These are phyloP conservation scores for Exophiala xenobiotica DNA, from an alignment of 2,329 filamentous ascomycete species.

Conservation along the genomic window DNA sequence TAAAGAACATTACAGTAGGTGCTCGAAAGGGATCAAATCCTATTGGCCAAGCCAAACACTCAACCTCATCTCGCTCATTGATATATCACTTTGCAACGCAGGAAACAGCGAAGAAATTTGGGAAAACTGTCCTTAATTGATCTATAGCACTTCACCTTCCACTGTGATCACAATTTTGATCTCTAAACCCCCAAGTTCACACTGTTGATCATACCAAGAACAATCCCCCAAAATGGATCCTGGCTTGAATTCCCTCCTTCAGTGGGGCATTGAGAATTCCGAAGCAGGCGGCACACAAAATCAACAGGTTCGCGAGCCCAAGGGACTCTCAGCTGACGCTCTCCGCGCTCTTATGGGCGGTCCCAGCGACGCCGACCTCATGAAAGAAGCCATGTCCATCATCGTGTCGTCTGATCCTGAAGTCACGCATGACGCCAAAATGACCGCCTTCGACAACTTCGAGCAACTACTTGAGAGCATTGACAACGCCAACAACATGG, in stretches of 20 bases:
- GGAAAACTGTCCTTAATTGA: background rate
- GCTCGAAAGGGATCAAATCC: constrained; percentile 16
- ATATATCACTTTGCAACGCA: too few species aligned
- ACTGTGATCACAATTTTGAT: too few species aligned
- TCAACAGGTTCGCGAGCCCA: constrained; percentile 33
- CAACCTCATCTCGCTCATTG: background rate
- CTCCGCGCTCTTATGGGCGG: constrained; percentile 76
- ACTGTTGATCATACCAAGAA: constrained; percentile 9
- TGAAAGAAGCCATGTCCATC: constrained; percentile 79
- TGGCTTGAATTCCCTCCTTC: constrained; percentile 72
- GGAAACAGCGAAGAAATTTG: background rate
- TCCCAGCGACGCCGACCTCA: constrained; percentile 85
- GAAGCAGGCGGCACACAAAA: constrained; percentile 27
- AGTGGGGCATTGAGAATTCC: constrained; percentile 72
- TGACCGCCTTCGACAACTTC: constrained; percentile 90
- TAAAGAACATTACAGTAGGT: constrained; percentile 20
- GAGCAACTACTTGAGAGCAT: constrained; percentile 88
- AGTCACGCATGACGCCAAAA: constrained; percentile 69
- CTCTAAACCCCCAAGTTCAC: background rate
- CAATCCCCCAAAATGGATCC: constrained; percentile 52
- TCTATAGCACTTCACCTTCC: too few species aligned
- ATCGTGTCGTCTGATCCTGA: constrained; percentile 64
- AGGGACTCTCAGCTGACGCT: constrained; percentile 64
- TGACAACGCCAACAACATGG: constrained; percentile 96
- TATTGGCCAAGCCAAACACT: constrained; percentile 11